A percentile compares a stretch with the other conserved stretches of the same genome.
Conservation (phyloP, 768 basidiomycete species). For the Saitozyma podzolica region DNA sequence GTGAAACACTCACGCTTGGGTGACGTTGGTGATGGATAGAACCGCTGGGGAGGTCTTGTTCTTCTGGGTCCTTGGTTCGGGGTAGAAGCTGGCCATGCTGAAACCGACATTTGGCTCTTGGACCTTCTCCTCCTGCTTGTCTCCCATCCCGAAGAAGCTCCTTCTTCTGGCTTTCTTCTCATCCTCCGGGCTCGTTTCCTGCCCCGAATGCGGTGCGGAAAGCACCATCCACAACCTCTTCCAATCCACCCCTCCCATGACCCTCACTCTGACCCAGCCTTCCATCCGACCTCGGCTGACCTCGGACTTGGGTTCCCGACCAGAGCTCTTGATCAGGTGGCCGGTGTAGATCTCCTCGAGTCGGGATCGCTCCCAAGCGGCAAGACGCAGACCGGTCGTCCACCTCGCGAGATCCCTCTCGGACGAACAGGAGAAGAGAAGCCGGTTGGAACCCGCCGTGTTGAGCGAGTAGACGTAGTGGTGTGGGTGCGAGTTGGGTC, state of each 20-base stretch:
- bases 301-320: constrained; percentile 61
- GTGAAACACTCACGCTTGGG: constrained; percentile 64
- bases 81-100: constrained; percentile 53
- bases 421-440: constrained; percentile 81
- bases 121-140: constrained; percentile 31
- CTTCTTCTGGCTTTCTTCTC: constrained; percentile 62
- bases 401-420: constrained; percentile 74
- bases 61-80: constrained; percentile 39
- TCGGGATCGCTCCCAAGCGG: constrained; percentile 91
- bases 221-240: constrained; percentile 84
- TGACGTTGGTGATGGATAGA: constrained; percentile 67
- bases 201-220: constrained; percentile 52
- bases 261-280: constrained; percentile 84
- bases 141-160: constrained; percentile 54
- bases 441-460: constrained; percentile 86
- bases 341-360: constrained; percentile 98
- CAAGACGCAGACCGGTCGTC: constrained; percentile 85
- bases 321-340: constrained; percentile 69
- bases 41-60: constrained; percentile 73
- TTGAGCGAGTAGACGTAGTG: constrained; percentile 80
- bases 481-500: constrained; percentile 48
- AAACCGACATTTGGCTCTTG: constrained; percentile 44
- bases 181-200: constrained; percentile 23
- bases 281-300: constrained; percentile 75
- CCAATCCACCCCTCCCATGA: constrained; percentile 99